A percentile compares a stretch with the other conserved stretches of the same genome.
phyloP scores from a whole-genome alignment of 305 asterid species.

The Monarda citriodora region DNA sequence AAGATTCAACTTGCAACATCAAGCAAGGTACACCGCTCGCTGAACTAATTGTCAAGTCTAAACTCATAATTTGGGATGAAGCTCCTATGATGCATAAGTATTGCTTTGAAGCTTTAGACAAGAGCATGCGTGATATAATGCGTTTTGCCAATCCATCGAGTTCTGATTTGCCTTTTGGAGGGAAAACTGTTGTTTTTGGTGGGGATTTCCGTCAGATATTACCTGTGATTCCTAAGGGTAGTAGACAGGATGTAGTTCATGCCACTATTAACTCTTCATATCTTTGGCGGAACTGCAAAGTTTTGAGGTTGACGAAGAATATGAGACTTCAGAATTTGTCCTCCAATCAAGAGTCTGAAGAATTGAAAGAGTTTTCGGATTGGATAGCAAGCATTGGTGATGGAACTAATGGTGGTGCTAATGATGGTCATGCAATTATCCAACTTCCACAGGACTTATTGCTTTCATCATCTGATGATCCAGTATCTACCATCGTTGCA shows the following conservation, averaged over 20 bases:
- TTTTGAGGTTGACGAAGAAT: background rate
- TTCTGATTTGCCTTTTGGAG: background rate
- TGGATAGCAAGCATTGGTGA: background rate
- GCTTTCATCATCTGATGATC: background rate
- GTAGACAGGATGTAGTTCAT: background rate
- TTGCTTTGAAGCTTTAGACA: background rate
- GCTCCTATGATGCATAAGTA: background rate
- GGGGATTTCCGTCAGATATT: background rate
- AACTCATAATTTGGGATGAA: background rate
- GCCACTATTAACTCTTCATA: background rate
- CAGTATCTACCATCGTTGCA: too few species aligned
- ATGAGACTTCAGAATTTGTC: background rate
- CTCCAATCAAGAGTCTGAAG: background rate
- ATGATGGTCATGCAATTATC: background rate
- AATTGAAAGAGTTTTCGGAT: background rate
- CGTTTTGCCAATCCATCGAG: background rate
- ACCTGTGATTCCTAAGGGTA: background rate
- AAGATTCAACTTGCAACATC: background rate
- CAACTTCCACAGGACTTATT: background rate
- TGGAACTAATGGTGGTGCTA: background rate
- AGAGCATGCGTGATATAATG: background rate
- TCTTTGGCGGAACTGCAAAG: background rate
- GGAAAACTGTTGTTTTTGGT: background rate
- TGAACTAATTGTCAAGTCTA: background rate
- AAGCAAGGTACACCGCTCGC: background rate